Evolutionary conservation across 2,329 filamentous ascomycete species (phyloP).

Genomic region (Fusarium keratoplasticum): DNA sequence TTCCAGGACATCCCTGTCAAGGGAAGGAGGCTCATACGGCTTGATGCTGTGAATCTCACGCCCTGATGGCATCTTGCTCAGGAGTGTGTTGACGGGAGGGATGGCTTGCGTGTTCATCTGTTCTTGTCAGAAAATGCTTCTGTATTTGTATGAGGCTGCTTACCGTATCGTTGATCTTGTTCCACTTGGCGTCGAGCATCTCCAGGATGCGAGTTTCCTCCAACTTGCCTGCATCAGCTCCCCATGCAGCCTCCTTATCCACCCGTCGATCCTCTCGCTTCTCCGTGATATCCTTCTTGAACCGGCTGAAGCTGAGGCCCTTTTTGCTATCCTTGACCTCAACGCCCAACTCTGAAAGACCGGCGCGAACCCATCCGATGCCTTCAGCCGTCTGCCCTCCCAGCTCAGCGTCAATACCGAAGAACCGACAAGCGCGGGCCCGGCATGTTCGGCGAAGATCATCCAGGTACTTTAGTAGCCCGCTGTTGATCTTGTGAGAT

Average conservation of each 20-base stretch:
- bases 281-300: constrained; percentile 82
- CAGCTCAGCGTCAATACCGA: constrained; percentile 89
- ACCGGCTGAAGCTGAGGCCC: constrained; percentile 67
- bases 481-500: constrained; percentile 69
- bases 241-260: constrained; percentile 80
- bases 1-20: constrained; percentile 75
- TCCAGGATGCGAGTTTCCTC: constrained; percentile 90
- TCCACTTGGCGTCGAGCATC: constrained; percentile 90
- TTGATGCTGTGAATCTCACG: constrained; percentile 84
- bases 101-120: constrained; percentile 85
- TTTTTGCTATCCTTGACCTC: constrained; percentile 64
- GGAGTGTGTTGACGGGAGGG: constrained; percentile 76
- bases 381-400: constrained; percentile 84
- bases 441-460: constrained; percentile 80
- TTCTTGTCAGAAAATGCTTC: constrained; percentile 5
- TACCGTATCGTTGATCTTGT: constrained; percentile 92
- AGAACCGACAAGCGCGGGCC: constrained; percentile 89
- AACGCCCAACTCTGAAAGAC: constrained; percentile 79
- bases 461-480: constrained; percentile 78
- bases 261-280: constrained; percentile 83
- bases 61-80: constrained; percentile 86
- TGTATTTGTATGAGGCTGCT: constrained; percentile 40
- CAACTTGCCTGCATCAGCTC: constrained; percentile 82
- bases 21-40: constrained; percentile 71
- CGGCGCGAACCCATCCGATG: constrained; percentile 87